Evolutionary conservation across 2,329 filamentous ascomycete species (phyloP).

Genomic region (Penicillium sp.): DNA sequence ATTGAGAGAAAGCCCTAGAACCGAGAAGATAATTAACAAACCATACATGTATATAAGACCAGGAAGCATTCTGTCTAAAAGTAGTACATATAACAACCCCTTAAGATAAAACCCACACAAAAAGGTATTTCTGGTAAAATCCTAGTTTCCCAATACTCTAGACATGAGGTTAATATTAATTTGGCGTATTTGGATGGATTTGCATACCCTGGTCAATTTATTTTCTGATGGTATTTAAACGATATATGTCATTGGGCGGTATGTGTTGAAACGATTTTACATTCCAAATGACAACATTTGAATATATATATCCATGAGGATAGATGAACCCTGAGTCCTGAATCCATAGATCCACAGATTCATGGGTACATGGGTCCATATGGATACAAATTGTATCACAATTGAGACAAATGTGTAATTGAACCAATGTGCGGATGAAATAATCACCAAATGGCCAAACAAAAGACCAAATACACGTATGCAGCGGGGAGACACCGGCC

Average conservation of each 20-base stretch:
- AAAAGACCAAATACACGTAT: conserved; percentile 3
- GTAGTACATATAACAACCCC: too few species aligned
- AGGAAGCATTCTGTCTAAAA: too few species aligned
- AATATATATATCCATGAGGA: not conserved
- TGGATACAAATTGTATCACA: not conserved
- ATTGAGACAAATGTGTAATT: not conserved
- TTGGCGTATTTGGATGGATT: not conserved
- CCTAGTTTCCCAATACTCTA: too few species aligned
- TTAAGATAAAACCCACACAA: too few species aligned
- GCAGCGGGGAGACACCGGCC: not conserved
- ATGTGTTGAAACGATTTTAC: not conserved
- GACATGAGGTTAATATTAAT: too few species aligned
- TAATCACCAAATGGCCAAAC: not conserved
- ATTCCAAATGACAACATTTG: not conserved
- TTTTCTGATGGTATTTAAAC: not conserved
- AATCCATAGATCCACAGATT: not conserved
- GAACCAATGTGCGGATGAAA: not conserved
- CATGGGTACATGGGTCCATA: not conserved
- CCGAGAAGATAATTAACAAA: too few species aligned
- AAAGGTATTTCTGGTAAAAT: too few species aligned
- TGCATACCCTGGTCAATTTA: not conserved
- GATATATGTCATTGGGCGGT: not conserved
- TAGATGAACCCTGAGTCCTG: not conserved
- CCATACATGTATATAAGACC: too few species aligned
- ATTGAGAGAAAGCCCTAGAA: too few species aligned